Evolutionary conservation across 2,329 filamentous ascomycete genomes (phyloP), one percentile per base, ranked within the genome.

Genomic region (Xylariaceae sp.): DNA sequence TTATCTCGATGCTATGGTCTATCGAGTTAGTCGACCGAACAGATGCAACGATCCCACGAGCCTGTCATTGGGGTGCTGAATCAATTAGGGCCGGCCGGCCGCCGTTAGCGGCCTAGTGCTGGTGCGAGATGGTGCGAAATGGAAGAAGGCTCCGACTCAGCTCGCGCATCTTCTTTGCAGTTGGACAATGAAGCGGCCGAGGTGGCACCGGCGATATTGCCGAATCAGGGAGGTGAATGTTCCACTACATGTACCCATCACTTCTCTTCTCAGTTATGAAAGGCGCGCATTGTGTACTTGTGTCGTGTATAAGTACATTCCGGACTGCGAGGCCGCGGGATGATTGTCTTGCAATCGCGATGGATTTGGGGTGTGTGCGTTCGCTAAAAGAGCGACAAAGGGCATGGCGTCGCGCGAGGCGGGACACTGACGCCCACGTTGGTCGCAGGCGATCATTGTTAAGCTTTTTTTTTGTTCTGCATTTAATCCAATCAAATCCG

Each of bases 171-270:
- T 10, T 51, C 52, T 53, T n/a, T 13, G 39, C 44, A 37, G 53
- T 23, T 57, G 54, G 58, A 53, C 23, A 42, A 42, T 49, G 49
- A 45, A 53, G 59, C 52, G 60, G 44, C 62, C 64, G 64, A 65
- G 58, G 59, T 64, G 64, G 62, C 59, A 54, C 62, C 64, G 64
- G 62, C 51, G 55, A 60, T 54, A 56, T 39, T 62, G 48, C 62
- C 62, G 10, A 39, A 64, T 56, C 23, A 56, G 62, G 64, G 58
- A 65, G 64, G 64, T 65, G 58, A 30, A 47, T 35, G 58, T 51
- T 57, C 30, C 56, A 51, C 59, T 6, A n/a, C 42, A 45, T 55
- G 51, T 57, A 15, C 61, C 42, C 51, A 57, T 57, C 58, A 55
- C 48, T 48, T n/a, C 37, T 30, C 23, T 30, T 30, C 23, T 30